Percentiles rank a stretch among this genome's conserved stretches.
Evolutionary conservation across 192 early-diverging fungal genomes (phyloP).

Genomic region (Entomortierella beljakovae): DNA sequence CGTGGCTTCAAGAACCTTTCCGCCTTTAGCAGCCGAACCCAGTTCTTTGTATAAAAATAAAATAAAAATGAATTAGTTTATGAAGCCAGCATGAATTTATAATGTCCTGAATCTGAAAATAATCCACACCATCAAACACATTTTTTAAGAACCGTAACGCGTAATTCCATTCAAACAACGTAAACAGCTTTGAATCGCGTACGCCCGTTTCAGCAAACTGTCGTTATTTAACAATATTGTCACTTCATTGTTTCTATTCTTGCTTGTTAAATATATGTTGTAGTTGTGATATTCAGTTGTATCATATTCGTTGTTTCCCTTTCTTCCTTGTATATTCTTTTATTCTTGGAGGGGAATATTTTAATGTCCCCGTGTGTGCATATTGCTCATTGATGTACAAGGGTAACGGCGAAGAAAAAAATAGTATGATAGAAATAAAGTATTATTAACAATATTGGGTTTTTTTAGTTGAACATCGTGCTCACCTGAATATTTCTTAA

Average conservation of each 20-base stretch:
- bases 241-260: background rate
- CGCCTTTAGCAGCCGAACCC: constrained; percentile 76
- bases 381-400: background rate
- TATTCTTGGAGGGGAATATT: background rate
- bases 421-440: background rate
- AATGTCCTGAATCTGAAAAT: no score
- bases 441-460: background rate
- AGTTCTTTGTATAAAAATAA: constrained; percentile 64
- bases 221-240: background rate
- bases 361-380: no score
- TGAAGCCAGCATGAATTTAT: no score
- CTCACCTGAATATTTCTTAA: constrained; percentile 42
- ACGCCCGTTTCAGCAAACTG: background rate
- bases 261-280: background rate
- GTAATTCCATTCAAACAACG: background rate
- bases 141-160: no score
- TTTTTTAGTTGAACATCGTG: background rate
- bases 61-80: background rate
- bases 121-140: no score
- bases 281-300: background rate
- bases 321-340: constrained; percentile 4
- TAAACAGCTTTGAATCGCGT: background rate
- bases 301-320: no score
- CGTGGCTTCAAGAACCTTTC: constrained; percentile 80
- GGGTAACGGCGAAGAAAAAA: background rate